Evolutionary conservation across 2,329 filamentous ascomycete genomes (phyloP).

Genomic region (Myriosclerotinia curreyana): DNA sequence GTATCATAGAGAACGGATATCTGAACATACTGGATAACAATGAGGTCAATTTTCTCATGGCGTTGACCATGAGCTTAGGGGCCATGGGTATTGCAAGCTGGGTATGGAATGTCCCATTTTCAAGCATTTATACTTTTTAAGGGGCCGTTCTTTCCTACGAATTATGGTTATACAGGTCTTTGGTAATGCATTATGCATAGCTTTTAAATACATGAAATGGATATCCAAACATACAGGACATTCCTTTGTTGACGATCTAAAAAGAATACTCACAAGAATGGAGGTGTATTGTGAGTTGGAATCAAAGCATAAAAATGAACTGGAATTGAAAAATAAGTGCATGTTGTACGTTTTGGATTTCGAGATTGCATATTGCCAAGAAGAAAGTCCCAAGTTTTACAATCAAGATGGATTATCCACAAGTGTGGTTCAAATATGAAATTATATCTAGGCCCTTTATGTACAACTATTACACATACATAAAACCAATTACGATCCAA

Average conservation of each 20-base stretch:
- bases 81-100: constrained; percentile 66
- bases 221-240: neutral
- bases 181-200: neutral
- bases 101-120: constrained; percentile 57
- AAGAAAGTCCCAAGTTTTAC: neutral
- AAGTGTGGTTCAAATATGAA: neutral
- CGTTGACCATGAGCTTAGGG: constrained; percentile 71
- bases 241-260: too few species aligned
- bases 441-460: neutral
- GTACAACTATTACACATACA: neutral
- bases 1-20: constrained; percentile 59
- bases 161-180: neutral
- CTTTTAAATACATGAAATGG: neutral
- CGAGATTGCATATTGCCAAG: too few species aligned
- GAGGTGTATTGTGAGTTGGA: too few species aligned
- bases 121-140: constrained; percentile 20
- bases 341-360: too few species aligned
- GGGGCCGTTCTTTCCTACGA: neutral
- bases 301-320: too few species aligned
- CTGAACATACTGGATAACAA: constrained; percentile 88
- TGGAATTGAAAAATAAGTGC: too few species aligned
- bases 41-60: constrained; percentile 92
- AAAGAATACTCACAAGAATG: too few species aligned
- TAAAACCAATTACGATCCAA: neutral
- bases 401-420: neutral